Conservation (phyloP, 192 early-diverging fungal genomes). For the Thamnidium elegans region DNA sequence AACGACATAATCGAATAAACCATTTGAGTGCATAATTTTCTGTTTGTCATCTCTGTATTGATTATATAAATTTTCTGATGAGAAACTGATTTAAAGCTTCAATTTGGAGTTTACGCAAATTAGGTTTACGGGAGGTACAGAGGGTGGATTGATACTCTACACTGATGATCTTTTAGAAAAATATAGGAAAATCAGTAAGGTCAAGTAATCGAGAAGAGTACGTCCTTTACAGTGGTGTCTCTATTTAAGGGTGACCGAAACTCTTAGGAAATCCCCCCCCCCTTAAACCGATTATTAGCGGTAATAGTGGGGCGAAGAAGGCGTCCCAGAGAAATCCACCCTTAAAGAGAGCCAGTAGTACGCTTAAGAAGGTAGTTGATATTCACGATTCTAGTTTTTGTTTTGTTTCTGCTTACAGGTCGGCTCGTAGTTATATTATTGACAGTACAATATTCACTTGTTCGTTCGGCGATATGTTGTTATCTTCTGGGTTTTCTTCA, state of each 20-base stretch:
- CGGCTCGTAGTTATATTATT: slow-evolving; percentile 4
- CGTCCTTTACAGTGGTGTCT: too few species aligned
- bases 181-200: slow-evolving; percentile 1
- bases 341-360: too few species aligned
- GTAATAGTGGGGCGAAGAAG: too few species aligned
- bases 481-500: neutral
- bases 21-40: neutral
- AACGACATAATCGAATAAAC: slow-evolving; percentile 2
- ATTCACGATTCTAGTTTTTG: slow-evolving; percentile 2
- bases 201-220: slow-evolving; percentile 4
- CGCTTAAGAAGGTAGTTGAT: slow-evolving; percentile 10
- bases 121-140: neutral
- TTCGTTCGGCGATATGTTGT: slow-evolving; percentile 7
- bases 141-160: neutral
- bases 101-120: neutral
- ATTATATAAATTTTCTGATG: neutral
- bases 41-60: neutral
- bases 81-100: neutral
- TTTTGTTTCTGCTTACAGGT: slow-evolving; percentile 9
- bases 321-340: too few species aligned
- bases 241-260: too few species aligned
- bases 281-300: too few species aligned
- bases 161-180: slow-evolving; percentile 2
- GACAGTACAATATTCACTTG: slow-evolving; percentile 3
- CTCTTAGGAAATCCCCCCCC: too few species aligned